phyloP scores from a whole-genome alignment of 164 flowering plant genomes.

The Chimonanthus salicifolius region DNA sequence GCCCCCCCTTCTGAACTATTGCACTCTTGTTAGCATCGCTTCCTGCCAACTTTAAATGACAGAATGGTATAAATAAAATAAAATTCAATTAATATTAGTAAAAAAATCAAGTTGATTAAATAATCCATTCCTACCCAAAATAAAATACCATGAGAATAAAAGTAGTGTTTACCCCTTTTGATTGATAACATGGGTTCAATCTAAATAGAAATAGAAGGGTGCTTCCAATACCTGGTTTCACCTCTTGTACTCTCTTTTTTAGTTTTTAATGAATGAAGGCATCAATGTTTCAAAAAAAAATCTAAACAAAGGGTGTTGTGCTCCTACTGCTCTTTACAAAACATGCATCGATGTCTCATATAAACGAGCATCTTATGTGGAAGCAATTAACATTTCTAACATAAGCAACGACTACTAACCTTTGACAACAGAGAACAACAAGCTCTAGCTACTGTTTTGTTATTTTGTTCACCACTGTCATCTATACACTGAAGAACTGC shows the following conservation, averaged over 20 bases:
- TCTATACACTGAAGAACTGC: conserved; percentile 71
- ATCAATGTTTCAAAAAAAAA: too few relatives aligned
- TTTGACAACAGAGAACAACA: conserved; percentile 79
- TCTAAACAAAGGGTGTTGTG: not conserved
- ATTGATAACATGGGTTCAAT: too few relatives aligned
- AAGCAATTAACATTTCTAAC: not conserved
- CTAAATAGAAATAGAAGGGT: too few relatives aligned
- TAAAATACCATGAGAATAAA: not conserved
- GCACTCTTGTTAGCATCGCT: conserved; percentile 78
- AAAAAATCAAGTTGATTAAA: not conserved
- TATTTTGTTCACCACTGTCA: conserved; percentile 70
- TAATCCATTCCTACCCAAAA: not conserved
- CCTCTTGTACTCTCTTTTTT: too few relatives aligned
- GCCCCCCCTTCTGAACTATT: conserved; percentile 70
- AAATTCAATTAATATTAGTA: not conserved
- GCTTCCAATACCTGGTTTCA: too few relatives aligned
- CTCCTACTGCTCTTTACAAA: not conserved
- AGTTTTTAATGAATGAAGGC: too few relatives aligned
- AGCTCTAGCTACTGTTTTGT: conserved; percentile 55
- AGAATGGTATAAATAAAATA: not conserved
- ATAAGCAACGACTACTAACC: conserved; percentile 30
- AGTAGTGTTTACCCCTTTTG: not conserved
- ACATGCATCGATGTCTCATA: not conserved
- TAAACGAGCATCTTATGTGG: not conserved
- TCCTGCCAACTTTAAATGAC: conserved; percentile 69